These are phyloP conservation scores for Henckelia pumila DNA, from an alignment of 257 asterid genomes.

Conservation along the genomic window DNA sequence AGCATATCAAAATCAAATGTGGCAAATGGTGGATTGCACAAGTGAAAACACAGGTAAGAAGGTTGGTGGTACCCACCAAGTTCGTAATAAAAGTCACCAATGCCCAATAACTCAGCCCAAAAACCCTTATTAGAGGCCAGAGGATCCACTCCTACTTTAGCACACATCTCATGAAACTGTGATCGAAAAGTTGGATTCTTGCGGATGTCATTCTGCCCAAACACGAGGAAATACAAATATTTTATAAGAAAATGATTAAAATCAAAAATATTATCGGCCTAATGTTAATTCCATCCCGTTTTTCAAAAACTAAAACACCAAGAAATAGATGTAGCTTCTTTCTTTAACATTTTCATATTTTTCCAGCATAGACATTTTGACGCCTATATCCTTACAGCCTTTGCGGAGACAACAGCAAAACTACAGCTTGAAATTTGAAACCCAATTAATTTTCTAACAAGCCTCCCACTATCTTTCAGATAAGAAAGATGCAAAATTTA, in stretches of 20 bases:
- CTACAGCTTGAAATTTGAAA: constrained; percentile 1
- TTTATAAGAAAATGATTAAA: not conserved
- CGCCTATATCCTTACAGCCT: not conserved
- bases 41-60: constrained; percentile 23
- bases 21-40: not conserved
- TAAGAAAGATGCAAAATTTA: not conserved
- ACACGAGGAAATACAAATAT: constrained; percentile 3
- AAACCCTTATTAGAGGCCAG: constrained; percentile 98
- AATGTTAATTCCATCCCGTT: not conserved
- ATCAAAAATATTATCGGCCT: not conserved
- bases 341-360: not conserved
- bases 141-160: constrained; percentile 98
- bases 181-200: constrained; percentile 94
- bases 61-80: constrained; percentile 61
- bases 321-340: not conserved
- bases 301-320: not conserved
- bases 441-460: not conserved
- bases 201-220: constrained; percentile 86
- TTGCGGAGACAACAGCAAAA: constrained; percentile 1
- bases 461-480: not conserved
- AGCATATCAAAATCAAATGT: constrained; percentile 6
- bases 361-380: not conserved
- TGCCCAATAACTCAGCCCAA: constrained; percentile 98
- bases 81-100: constrained; percentile 96
- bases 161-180: constrained; percentile 99